Base-by-base conservation (phyloP, 441 rosid genomes). In the Brassica balearica region DNA sequence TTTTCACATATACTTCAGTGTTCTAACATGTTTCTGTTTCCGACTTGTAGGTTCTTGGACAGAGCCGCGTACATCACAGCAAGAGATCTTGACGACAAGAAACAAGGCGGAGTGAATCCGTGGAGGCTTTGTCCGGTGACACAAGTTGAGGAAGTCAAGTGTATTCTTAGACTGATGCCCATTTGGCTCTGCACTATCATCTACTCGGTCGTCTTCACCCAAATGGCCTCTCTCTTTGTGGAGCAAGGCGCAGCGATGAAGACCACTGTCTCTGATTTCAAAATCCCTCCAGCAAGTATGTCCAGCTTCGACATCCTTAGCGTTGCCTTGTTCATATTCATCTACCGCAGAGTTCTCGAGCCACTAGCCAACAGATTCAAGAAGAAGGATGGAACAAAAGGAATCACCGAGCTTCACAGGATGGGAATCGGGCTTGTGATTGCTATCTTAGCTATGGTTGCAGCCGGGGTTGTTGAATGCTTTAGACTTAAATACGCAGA, bases 221-320 rank as follows among this genome's bases (percentile, higher is more conserved):
- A 96, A 80, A 96, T 96, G 99, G 98, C 98, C 14, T 96, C 99
- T 32, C 86, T 96, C 8, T 96, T 96, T 59, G 98, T 96, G 7
- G 99, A 91, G 82, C 98, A 96, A 90, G 99, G 99, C 1, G 99
- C 96, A 65, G 98, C 94, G 12, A 96, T 96, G 99, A 92, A 86
- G 63, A 91, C 98, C 10, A 80, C 77, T 2, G 43, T 96, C 67
- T 81, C 88, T 0, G 77, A 85, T 70, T 94, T 96, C 87, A 83
- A 69, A 63, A 82, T 94, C 75, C 99, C 99, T 0, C 85, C 99
- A 0, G 97, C 99, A 23, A 88, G 98, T 87, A 96, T 96, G 99
- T 92, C 99, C 12, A 86, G 93, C 85, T 96, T 96, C 9, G 98
- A 94, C 83, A 96, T 96, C 55, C 77, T 89, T 3, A 94, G 98